phyloP scores from a whole-genome alignment of 495 filamentous ascomycete species.

The Penicillium coprophilum region DNA sequence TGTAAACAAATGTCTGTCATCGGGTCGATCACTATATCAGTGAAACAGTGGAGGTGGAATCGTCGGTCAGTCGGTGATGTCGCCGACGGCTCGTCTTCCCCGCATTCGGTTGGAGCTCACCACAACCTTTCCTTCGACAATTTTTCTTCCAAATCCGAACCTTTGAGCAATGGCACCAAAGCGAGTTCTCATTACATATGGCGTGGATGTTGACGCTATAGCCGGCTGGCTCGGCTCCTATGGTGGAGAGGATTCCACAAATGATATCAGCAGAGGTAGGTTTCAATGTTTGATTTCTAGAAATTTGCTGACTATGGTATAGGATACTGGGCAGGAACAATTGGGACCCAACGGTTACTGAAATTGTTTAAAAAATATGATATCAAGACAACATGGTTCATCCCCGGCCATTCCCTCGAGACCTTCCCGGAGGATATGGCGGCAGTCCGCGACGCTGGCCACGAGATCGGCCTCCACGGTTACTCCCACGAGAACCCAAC shows the following conservation, averaged over 20 bases:
- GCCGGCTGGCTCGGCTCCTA: conserved; percentile 72
- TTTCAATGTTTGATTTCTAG: neutral
- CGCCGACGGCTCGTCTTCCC: conserved; percentile 19
- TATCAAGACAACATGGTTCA: conserved; percentile 82
- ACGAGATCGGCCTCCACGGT: conserved; percentile 75
- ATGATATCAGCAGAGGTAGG: conserved; percentile 61
- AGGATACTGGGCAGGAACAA: conserved; percentile 70
- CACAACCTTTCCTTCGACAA: neutral
- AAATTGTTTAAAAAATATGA: conserved; percentile 76
- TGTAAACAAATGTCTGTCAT: neutral
- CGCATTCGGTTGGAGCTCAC: conserved; percentile 13
- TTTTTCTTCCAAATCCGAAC: neutral
- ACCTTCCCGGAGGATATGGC: conserved; percentile 75
- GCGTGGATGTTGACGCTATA: conserved; percentile 67
- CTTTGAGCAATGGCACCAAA: conserved; percentile 37
- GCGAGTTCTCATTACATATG: conserved; percentile 54
- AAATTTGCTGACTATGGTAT: conserved; percentile 13
- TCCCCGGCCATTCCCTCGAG: conserved; percentile 75
- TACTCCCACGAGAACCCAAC: conserved; percentile 76
- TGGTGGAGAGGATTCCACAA: conserved; percentile 64
- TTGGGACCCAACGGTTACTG: conserved; percentile 67
- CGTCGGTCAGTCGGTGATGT: neutral
- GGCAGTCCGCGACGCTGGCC: conserved; percentile 68
- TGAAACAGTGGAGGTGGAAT: neutral
- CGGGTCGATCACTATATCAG: neutral